Evolutionary conservation across 257 asterid genomes (phyloP), one percentile per base, ranked within the genome.

Genomic region (Solanum infundibuliforme): DNA sequence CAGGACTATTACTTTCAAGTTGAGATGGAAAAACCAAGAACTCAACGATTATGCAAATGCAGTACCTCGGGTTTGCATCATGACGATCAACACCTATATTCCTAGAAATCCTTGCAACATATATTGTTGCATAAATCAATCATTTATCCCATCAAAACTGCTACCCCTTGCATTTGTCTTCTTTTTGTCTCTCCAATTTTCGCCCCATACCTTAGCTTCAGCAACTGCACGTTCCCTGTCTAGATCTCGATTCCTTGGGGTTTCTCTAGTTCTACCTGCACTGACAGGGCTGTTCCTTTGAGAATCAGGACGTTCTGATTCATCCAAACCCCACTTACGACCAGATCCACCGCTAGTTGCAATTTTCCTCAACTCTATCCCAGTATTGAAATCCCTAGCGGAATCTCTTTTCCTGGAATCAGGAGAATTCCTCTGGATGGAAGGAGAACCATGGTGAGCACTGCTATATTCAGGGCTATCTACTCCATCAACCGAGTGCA

Each of bases 171-270:
- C 91, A 71, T 88, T 90, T 7, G 86, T 89, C 66, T 87, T 90
- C 91, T 92, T 94, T 62, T 90, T 91, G 73, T 92, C 98, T 88
- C 98, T 93, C 98, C 95, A 92, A 84, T 93, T 95, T 90, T 94
- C 98, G 0, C 98, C 98, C 99, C 98, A 97, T 41, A 97, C 98
- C 90, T 94, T 97, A 0, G 99, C 99, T 91, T 93, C 92, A 5
- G 99, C 98, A 87, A 97, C 98, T 3, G 96, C 98, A 0, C 98
- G 95, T 84, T 95, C 98, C 82, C 98, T 91, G 52, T 95, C 98
- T 39, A 94, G 68, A 87, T 92, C 98, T 13, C 97, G 90, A 76
- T 93, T 94, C 92, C 92, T 94, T 13, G 91, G 94, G 48, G 93
- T 91, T 35, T 92, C 98, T 86, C 94, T 90, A 7, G 89, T 89